Evolutionary conservation across 1,284 basidiomycete genomes (phyloP).

Genomic region (Fomitopsis schrenkii): DNA sequence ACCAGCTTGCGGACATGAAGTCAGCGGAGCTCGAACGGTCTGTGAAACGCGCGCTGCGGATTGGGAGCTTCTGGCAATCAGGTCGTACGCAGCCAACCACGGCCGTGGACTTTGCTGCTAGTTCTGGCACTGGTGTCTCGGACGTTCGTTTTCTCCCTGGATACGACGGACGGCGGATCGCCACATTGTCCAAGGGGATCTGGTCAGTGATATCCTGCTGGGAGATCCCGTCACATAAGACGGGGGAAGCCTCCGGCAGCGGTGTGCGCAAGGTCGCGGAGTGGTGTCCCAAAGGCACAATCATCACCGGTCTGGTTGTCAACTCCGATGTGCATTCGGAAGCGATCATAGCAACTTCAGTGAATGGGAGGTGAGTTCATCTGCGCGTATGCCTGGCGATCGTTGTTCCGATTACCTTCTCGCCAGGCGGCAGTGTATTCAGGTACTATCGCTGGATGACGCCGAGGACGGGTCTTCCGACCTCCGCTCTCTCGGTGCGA

Average conservation of each 20-base stretch:
- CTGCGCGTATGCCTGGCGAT: not conserved
- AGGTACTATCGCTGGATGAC: conserved; percentile 16
- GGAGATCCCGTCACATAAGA: conserved; percentile 30
- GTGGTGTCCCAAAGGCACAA: conserved; percentile 50
- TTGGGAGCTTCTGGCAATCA: conserved; percentile 45
- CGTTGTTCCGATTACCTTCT: not conserved
- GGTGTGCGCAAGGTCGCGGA: conserved; percentile 30
- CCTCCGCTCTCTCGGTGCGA: conserved; percentile 15
- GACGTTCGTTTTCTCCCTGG: conserved; percentile 50
- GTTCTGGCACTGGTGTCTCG: conserved; percentile 39
- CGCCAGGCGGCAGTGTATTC: conserved; percentile 16
- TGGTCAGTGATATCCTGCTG: conserved; percentile 54
- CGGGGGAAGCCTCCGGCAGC: not conserved
- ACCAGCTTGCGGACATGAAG: conserved; percentile 24
- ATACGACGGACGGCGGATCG: conserved; percentile 36
- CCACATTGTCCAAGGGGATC: conserved; percentile 53
- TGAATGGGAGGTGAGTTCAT: conserved; percentile 23
- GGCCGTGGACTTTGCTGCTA: conserved; percentile 20
- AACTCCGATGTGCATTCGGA: conserved; percentile 42
- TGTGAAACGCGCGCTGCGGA: conserved; percentile 38
- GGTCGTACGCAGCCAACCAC: conserved; percentile 21
- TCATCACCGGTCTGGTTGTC: conserved; percentile 46
- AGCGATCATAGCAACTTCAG: conserved; percentile 44
- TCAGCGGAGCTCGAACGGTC: conserved; percentile 37
- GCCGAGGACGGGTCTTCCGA: not conserved